Percentiles rank a stretch among this genome's conserved stretches.
Conservation (phyloP, 352 stramenopile genomes). For the Pythium volutum region DNA sequence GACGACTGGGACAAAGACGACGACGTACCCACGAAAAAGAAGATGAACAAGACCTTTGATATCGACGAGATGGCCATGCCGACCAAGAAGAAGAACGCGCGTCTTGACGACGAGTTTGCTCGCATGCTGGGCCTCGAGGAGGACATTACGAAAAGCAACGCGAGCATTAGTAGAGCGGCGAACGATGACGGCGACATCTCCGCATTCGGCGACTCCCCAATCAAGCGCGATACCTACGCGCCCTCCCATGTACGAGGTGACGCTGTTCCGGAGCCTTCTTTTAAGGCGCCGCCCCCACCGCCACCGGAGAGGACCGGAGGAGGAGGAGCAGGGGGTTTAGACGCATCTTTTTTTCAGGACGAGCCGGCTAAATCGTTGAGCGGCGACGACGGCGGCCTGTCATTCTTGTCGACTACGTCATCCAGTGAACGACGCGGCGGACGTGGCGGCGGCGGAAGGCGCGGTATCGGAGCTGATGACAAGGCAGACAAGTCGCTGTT, state of each 20-base stretch:
- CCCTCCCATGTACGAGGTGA: background rate
- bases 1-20: conserved; percentile 24
- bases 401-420: conserved; percentile 19
- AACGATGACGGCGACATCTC: background rate
- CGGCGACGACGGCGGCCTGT: conserved; percentile 9
- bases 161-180: background rate
- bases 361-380: conserved; percentile 5
- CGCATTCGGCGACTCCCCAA: conserved; percentile 3
- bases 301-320: background rate
- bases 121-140: conserved; percentile 65
- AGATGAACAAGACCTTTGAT: conserved; percentile 17
- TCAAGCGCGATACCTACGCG: conserved; percentile 7
- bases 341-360: conserved; percentile 28
- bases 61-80: conserved; percentile 23
- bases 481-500: conserved; percentile 8
- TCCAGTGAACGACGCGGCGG: conserved; percentile 9
- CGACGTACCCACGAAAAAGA: conserved; percentile 10
- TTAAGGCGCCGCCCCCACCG: background rate
- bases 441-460: conserved; percentile 2
- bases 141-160: conserved; percentile 17
- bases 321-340: conserved; percentile 9
- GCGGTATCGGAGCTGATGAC: background rate
- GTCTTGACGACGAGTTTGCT: conserved; percentile 59
- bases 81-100: conserved; percentile 32
- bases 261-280: conserved; percentile 7